Base-by-base conservation (phyloP, 73 alveolate genomes). In the Blepharisma japonicum region DNA sequence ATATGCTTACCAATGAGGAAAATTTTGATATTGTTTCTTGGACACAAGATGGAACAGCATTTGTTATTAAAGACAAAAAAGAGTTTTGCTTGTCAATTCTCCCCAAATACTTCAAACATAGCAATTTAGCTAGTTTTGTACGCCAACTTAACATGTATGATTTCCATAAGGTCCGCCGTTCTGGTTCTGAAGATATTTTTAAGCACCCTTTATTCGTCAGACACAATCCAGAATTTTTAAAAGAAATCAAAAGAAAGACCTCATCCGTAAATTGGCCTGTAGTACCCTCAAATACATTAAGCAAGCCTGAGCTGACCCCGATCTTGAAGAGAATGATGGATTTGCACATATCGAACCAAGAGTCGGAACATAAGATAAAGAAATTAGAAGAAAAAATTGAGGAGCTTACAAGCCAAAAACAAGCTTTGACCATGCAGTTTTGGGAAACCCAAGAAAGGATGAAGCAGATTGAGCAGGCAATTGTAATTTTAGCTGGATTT, bases 141-240 rank as follows among this genome's bases (percentile, higher is more conserved):
- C 38, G 99, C 46, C 96, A 97, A 80, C 91, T 94, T 80, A 94
- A 94, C 79, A 94, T 94, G 98, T 94, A 94, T 80, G 98, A 91
- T 82, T 94, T 94, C 82, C 74, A 61, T 25, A 61, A 61, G 47
- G 47, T 61, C 2, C 39, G 47, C 14, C 11, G 47, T 2, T 8
- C 74, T 14, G 46, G 74, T 20, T 39, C 14, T 8, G 74, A 61
- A 25, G 47, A 61, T 61, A 61, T 61, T 61, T 61, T 14, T 39
- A 61, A 61, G 74, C 74, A 61, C 23, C 47, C 74, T 11, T 9
- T 18, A 14, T 53, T 53, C 23, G n/a, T 53, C n/a, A 53, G 67
- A 4, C 27, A 20, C n/a, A 11, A 20, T 14, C 23, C 67, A 14
- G 67, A 53, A 14, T 53, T 53, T 14, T 53, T 53, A 53, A 53